Evolutionary conservation across 139 green algal species (phyloP).

Genomic region (Microglena sp.): DNA sequence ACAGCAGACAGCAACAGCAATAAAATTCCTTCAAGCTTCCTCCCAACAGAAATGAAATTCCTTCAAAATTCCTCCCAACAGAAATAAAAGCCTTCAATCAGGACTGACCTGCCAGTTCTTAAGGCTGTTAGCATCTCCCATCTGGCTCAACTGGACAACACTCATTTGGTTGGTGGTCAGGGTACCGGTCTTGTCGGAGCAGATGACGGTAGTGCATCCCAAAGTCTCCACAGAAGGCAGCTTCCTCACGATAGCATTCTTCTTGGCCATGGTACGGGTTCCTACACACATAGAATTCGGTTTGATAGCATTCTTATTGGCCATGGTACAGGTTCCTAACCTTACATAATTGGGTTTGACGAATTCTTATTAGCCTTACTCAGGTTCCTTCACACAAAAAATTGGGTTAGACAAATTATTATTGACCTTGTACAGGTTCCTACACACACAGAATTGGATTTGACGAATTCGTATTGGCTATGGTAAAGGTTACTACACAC

Average conservation of each 20-base stretch:
- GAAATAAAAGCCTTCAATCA: too few species aligned
- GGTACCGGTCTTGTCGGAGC: constrained; percentile 90
- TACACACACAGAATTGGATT: too few species aligned
- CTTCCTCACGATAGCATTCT: constrained; percentile 64
- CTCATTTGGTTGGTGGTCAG: constrained; percentile 92
- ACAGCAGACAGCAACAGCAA: too few species aligned
- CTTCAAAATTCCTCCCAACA: too few species aligned
- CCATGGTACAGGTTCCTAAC: constrained; percentile 87
- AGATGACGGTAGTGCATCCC: constrained; percentile 90
- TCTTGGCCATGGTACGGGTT: constrained; percentile 92
- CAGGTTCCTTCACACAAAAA: constrained; percentile 57
- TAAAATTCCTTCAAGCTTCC: too few species aligned
- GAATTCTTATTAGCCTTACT: constrained; percentile 89
- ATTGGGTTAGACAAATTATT: too few species aligned
- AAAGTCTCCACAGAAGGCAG: constrained; percentile 76
- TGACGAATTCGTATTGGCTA: constrained; percentile 86
- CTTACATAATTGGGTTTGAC: too few species aligned
- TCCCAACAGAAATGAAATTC: too few species aligned
- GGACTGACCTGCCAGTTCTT: constrained; percentile 13
- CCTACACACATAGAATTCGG: too few species aligned
- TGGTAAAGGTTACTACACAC: constrained; percentile 80
- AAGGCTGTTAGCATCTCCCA: constrained; percentile 2
- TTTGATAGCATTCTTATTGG: constrained; percentile 74
- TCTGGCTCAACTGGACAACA: constrained; percentile 29
- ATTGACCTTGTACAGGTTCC: too few species aligned